These are phyloP conservation scores for Salix dunnii DNA, from an alignment of 345 rosid genomes.

Conservation along the genomic window DNA sequence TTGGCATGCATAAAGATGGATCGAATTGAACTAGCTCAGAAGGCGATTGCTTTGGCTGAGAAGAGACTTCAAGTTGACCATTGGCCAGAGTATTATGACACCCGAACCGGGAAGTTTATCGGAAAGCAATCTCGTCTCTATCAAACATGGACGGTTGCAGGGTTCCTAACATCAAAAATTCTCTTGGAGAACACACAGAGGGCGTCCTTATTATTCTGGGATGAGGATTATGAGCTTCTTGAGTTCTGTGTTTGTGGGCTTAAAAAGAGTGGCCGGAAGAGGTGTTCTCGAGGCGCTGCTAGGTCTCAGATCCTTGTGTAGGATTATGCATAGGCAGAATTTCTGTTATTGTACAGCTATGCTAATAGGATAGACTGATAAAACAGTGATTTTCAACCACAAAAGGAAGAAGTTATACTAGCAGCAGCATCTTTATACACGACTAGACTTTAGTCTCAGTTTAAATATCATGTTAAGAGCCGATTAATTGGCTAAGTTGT, in stretches of 20 bases:
- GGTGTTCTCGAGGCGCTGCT: slow-evolving; percentile 88
- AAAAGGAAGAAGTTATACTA: neutral
- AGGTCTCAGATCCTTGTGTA: slow-evolving; percentile 85
- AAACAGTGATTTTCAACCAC: neutral
- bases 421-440: neutral
- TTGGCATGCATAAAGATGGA: slow-evolving; percentile 97
- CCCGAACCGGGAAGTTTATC: slow-evolving; percentile 75
- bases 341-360: slow-evolving; percentile 29
- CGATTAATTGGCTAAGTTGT: slow-evolving; percentile 1
- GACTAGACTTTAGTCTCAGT: neutral
- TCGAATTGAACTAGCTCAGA: slow-evolving; percentile 66
- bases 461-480: neutral
- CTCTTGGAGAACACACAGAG: slow-evolving; percentile 72
- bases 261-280: slow-evolving; percentile 69
- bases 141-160: slow-evolving; percentile 95
- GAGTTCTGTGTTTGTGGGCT: slow-evolving; percentile 88
- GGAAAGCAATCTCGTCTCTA: slow-evolving; percentile 86
- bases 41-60: slow-evolving; percentile 76
- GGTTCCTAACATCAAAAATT: slow-evolving; percentile 75
- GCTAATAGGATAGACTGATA: neutral
- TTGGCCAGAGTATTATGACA: slow-evolving; percentile 96
- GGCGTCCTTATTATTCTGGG: slow-evolving; percentile 82
- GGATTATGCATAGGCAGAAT: slow-evolving; percentile 12
- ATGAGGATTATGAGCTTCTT: slow-evolving; percentile 89
- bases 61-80: slow-evolving; percentile 63